Conservation (phyloP, 768 basidiomycete species). For the Postia placenta region DNA sequence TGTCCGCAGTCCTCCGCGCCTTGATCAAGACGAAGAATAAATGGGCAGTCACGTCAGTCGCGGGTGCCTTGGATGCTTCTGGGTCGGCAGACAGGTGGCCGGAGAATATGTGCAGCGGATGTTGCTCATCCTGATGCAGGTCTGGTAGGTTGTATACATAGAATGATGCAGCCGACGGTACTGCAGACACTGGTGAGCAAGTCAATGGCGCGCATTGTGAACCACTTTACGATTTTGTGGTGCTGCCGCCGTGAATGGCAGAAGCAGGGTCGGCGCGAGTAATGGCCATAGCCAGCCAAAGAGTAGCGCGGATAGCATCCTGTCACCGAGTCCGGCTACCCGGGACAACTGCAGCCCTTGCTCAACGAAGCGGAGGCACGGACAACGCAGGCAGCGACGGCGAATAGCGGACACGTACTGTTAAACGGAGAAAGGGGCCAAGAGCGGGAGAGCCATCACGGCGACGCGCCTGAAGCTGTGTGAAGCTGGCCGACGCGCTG, state of each 20-base stretch:
- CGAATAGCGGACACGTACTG: too few relatives aligned
- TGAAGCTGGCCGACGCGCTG: background rate
- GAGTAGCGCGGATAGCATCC: too few relatives aligned
- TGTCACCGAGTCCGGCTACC: too few relatives aligned
- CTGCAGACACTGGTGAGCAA: constrained; percentile 28
- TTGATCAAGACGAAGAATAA: constrained; percentile 88
- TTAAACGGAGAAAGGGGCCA: too few relatives aligned
- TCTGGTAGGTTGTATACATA: constrained; percentile 75
- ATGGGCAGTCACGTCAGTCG: constrained; percentile 66
- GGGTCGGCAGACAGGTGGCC: constrained; percentile 85
- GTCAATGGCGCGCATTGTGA: background rate
- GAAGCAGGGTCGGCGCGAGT: constrained; percentile 9
- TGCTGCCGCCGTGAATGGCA: constrained; percentile 14
- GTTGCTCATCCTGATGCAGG: constrained; percentile 62
- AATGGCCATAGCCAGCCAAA: constrained; percentile 10
- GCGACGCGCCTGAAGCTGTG: too few relatives aligned
- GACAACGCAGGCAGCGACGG: too few relatives aligned
- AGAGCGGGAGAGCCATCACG: background rate
- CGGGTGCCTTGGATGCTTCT: constrained; percentile 38
- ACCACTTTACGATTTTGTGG: constrained; percentile 23
- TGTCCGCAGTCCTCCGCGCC: constrained; percentile 84
- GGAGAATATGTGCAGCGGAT: constrained; percentile 74
- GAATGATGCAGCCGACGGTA: constrained; percentile 78
- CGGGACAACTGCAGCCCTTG: too few relatives aligned
- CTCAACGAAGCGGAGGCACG: too few relatives aligned